Percentiles rank a stretch among this genome's conserved stretches.
Evolutionary conservation across 805 yeast species (phyloP).

Genomic region (Saturnispora galanensis): DNA sequence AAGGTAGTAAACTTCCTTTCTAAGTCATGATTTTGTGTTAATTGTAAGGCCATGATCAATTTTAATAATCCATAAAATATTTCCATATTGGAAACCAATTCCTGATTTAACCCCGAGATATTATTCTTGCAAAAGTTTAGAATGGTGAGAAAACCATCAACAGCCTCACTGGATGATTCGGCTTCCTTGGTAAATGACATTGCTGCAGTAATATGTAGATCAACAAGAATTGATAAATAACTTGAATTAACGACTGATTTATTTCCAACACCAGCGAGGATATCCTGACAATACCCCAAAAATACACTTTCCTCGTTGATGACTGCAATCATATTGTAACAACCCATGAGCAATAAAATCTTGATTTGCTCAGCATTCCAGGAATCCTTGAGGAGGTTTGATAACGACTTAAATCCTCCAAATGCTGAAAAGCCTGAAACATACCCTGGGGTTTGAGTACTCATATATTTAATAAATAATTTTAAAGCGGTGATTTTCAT

Average conservation of each 20-base stretch:
- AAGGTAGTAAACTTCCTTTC: background rate
- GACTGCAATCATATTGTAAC: slow-evolving; percentile 28
- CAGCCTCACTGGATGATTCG: too few species aligned
- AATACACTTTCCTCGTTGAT: slow-evolving; percentile 1
- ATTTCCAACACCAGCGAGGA: background rate
- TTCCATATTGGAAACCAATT: too few species aligned
- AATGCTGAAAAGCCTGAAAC: slow-evolving; percentile 41
- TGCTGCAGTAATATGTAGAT: too few species aligned
- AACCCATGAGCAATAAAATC: slow-evolving; percentile 33
- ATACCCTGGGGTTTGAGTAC: slow-evolving; percentile 35
- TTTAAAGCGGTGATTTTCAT: slow-evolving; percentile 31
- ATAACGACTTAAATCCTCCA: slow-evolving; percentile 41
- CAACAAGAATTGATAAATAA: too few species aligned
- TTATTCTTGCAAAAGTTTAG: background rate
- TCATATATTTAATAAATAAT: slow-evolving; percentile 41
- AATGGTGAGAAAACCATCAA: background rate
- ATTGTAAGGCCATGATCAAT: slow-evolving; percentile 1
- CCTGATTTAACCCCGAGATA: too few species aligned
- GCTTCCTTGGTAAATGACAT: too few species aligned
- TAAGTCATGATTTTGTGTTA: background rate
- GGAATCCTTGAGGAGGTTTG: slow-evolving; percentile 35
- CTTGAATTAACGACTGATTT: too few species aligned
- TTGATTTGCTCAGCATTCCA: slow-evolving; percentile 40
- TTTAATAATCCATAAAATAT: slow-evolving; percentile 4
- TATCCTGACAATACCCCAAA: background rate